phyloP scores from a whole-genome alignment of 2,329 filamentous ascomycete species.

The Epichloe gansuensis region DNA sequence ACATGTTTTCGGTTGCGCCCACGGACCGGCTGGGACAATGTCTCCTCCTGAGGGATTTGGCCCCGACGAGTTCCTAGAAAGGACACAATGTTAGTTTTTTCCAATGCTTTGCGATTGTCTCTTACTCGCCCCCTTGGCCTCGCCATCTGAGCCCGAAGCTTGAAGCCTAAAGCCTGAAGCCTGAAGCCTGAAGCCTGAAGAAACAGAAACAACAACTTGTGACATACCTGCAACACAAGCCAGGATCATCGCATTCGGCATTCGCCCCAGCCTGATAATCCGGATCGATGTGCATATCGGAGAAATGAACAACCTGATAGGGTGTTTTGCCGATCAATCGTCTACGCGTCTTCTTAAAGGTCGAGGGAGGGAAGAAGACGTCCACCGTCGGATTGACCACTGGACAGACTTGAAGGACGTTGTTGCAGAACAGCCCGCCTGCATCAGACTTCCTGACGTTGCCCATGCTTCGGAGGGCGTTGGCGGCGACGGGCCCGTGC shows the following conservation, averaged over 20 bases:
- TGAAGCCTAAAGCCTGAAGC: too few species aligned
- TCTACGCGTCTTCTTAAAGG: accelerated
- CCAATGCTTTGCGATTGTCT: too few species aligned
- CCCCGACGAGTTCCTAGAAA: background rate
- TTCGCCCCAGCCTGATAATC: background rate
- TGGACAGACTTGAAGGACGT: background rate
- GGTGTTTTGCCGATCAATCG: background rate
- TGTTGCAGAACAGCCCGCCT: background rate
- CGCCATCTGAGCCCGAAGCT: too few species aligned
- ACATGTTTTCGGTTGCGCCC: background rate
- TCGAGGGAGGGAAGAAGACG: background rate
- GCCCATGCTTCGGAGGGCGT: background rate
- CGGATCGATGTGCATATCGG: constrained; percentile 1
- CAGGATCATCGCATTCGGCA: constrained; percentile 11
- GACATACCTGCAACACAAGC: constrained; percentile 7
- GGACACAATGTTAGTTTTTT: too few species aligned
- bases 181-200: background rate
- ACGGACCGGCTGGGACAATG: background rate
- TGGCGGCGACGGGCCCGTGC: background rate
- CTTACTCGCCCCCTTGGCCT: too few species aligned
- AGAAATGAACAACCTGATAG: background rate
- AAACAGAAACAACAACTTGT: background rate
- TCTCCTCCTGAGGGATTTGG: background rate
- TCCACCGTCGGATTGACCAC: background rate
- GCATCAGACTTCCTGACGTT: background rate